Evolutionary conservation across 169 alveolate species (phyloP).

Genomic region (Plasmodium vivax): DNA sequence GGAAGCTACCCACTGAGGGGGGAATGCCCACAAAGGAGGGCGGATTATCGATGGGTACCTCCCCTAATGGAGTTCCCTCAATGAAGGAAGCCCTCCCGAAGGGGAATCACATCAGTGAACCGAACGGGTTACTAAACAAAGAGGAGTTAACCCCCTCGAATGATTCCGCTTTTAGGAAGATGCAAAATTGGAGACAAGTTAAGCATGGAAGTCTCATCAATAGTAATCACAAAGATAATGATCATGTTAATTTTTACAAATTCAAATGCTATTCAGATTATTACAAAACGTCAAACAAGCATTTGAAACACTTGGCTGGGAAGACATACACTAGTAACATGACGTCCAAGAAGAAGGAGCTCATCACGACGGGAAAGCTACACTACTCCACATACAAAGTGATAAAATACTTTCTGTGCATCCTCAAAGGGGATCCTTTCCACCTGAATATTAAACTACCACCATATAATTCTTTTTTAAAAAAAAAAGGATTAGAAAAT

Average conservation of each 20-base stretch:
- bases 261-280: neutral
- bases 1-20: neutral
- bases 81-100: neutral
- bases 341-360: conserved; percentile 11
- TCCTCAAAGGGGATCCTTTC: conserved; percentile 64
- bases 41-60: neutral
- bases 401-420: conserved; percentile 42
- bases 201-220: neutral
- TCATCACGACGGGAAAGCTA: conserved; percentile 4
- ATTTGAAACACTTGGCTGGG: neutral
- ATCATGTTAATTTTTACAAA: conserved; percentile 42
- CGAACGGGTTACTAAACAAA: neutral
- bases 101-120: neutral
- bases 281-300: neutral
- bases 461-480: conserved; percentile 21
- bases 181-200: neutral
- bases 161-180: neutral
- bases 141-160: neutral
- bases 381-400: conserved; percentile 72
- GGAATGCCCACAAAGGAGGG: neutral
- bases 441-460: conserved; percentile 48
- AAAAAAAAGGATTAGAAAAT: conserved; percentile 2
- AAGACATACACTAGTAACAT: conserved; percentile 4
- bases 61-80: neutral
- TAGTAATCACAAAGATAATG: neutral